These are phyloP conservation scores for Prosopis cineraria DNA, from an alignment of 306 rosid genomes.

Conservation along the genomic window DNA sequence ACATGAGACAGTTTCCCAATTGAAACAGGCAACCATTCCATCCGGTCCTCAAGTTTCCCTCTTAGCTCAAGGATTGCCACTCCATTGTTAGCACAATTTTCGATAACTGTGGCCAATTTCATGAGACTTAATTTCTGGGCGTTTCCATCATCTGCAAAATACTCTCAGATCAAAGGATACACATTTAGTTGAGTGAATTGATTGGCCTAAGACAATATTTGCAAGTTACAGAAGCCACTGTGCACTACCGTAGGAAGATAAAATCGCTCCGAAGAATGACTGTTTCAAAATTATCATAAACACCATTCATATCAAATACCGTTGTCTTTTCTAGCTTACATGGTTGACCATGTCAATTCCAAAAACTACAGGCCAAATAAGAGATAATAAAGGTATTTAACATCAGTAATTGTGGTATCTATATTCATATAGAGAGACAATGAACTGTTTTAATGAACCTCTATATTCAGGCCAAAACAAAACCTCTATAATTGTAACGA, in stretches of 20 bases:
- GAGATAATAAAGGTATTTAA: background rate
- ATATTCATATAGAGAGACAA: background rate
- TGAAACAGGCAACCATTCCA: constrained; percentile 89
- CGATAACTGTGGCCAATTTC: constrained; percentile 88
- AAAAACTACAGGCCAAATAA: background rate
- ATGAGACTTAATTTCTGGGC: constrained; percentile 69
- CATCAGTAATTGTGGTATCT: background rate
- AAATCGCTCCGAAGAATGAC: background rate
- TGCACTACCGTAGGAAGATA: background rate
- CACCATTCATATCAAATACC: background rate
- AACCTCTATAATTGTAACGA: background rate
- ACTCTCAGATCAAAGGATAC: constrained; percentile 23
- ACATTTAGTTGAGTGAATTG: background rate
- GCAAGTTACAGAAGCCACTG: constrained; percentile 1
- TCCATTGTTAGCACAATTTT: constrained; percentile 62
- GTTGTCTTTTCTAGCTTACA: background rate
- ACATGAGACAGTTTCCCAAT: constrained; percentile 77
- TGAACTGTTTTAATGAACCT: background rate
- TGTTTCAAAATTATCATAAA: background rate
- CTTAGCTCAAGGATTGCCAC: constrained; percentile 64
- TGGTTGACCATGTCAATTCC: background rate
- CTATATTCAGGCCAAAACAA: background rate
- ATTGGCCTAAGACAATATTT: background rate
- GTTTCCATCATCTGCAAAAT: constrained; percentile 52
- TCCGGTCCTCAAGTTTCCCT: constrained; percentile 76